A percentile compares a stretch with the other conserved stretches of the same genome.
Evolutionary conservation across 441 rosid genomes (phyloP).

Genomic region (Daphne laureola): DNA sequence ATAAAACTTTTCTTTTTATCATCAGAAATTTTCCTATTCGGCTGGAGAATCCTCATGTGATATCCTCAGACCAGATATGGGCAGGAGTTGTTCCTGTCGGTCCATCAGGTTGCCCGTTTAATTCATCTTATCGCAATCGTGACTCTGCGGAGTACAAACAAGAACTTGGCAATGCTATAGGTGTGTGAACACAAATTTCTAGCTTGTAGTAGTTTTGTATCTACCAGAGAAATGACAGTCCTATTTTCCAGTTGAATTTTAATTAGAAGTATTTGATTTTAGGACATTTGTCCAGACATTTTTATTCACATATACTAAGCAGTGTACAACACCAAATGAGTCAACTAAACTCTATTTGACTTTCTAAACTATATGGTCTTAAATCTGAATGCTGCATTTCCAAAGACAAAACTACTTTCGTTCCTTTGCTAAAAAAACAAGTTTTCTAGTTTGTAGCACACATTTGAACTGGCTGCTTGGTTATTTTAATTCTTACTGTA

Average conservation of each 20-base stretch:
- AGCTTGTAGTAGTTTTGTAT: slow-evolving; percentile 7
- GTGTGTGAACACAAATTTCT: slow-evolving; percentile 35
- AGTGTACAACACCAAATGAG: background rate
- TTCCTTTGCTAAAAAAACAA: too few species aligned
- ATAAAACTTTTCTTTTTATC: slow-evolving; percentile 15
- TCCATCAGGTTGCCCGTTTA: slow-evolving; percentile 72
- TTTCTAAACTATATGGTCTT: background rate
- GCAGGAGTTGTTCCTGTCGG: slow-evolving; percentile 88
- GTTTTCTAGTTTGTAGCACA: too few species aligned
- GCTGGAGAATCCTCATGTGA: slow-evolving; percentile 96
- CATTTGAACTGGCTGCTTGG: too few species aligned
- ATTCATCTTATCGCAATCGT: slow-evolving; percentile 78
- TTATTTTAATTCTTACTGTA: too few species aligned
- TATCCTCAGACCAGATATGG: slow-evolving; percentile 85
- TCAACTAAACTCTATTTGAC: background rate
- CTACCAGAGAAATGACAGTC: slow-evolving; percentile 13
- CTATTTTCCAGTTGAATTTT: too few species aligned
- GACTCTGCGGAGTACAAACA: slow-evolving; percentile 85
- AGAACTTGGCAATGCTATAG: slow-evolving; percentile 96
- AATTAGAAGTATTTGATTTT: too few species aligned
- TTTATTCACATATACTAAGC: too few species aligned
- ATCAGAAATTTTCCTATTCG: slow-evolving; percentile 81
- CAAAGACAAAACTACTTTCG: too few species aligned
- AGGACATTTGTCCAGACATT: too few species aligned
- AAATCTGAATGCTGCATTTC: too few species aligned